phyloP scores from a whole-genome alignment of 2,329 filamentous ascomycete genomes.

The Botrytis aclada region DNA sequence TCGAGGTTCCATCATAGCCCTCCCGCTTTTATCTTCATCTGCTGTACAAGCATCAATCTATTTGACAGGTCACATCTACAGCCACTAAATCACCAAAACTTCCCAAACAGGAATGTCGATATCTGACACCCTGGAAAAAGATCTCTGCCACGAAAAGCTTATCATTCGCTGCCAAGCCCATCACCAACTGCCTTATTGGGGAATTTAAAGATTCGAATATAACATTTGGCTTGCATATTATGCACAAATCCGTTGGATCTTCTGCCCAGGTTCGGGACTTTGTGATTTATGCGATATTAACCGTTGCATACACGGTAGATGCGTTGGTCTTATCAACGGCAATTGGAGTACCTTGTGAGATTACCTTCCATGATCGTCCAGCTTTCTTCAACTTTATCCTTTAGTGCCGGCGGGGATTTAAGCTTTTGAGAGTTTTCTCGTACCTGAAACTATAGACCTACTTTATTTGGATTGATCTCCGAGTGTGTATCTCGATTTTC shows the following conservation, averaged over 20 bases:
- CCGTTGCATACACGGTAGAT: neutral
- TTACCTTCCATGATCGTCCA: slow-evolving; percentile 15
- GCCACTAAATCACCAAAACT: neutral
- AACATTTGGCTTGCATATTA: neutral
- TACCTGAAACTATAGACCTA: slow-evolving; percentile 6
- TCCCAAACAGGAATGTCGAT: slow-evolving; percentile 13
- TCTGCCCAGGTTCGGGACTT: slow-evolving; percentile 14
- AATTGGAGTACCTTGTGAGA: neutral
- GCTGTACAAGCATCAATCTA: neutral
- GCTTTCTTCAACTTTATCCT: neutral
- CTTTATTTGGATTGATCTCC: neutral
- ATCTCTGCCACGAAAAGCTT: slow-evolving; percentile 13
- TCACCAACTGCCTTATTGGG: slow-evolving; percentile 11
- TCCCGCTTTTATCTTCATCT: neutral
- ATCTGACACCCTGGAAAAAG: neutral
- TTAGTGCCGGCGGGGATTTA: neutral
- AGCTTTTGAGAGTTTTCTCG: neutral
- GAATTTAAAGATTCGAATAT: neutral
- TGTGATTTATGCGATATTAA: neutral
- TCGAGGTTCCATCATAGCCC: neutral
- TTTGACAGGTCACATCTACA: slow-evolving; percentile 2
- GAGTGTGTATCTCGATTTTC: neutral
- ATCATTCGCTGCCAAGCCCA: slow-evolving; percentile 4
- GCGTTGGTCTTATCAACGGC: slow-evolving; percentile 10
- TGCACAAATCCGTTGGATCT: slow-evolving; percentile 2